Conservation (phyloP, 2,329 filamentous ascomycete species). For the Colletotrichum sp. region DNA sequence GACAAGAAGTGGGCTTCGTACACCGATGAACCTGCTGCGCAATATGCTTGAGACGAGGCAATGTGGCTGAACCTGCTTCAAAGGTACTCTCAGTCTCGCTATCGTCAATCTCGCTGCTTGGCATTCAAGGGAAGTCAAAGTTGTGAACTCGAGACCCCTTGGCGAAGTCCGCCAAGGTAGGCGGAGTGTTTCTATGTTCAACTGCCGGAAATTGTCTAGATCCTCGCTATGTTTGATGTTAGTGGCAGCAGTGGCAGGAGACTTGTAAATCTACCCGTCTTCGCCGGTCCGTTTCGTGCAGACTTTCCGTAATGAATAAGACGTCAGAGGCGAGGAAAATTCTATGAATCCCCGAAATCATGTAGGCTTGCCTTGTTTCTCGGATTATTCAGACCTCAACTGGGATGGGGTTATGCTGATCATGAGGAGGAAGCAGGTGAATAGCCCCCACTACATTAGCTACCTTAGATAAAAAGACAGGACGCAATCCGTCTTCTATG, state of each 20-base stretch:
- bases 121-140: not conserved
- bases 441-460: too few species aligned
- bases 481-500: not conserved
- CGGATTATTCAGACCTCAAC: rapidly evolving
- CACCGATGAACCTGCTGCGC: not conserved
- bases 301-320: too few species aligned
- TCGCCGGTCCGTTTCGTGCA: not conserved
- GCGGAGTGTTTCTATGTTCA: not conserved
- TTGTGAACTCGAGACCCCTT: not conserved
- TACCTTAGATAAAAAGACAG: not conserved
- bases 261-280: not conserved
- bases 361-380: not conserved
- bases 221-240: not conserved
- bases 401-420: not conserved
- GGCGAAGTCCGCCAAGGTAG: not conserved
- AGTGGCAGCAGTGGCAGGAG: not conserved
- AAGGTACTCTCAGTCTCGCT: not conserved
- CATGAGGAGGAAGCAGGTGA: not conserved
- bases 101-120: not conserved
- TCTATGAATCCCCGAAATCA: not conserved
- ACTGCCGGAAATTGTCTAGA: not conserved
- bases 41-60: not conserved
- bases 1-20: not conserved
- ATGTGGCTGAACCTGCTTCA: not conserved
- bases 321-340: not conserved